These are phyloP conservation scores for Martiniozyma abietophila DNA, from an alignment of 805 yeast genomes.

Conservation along the genomic window DNA sequence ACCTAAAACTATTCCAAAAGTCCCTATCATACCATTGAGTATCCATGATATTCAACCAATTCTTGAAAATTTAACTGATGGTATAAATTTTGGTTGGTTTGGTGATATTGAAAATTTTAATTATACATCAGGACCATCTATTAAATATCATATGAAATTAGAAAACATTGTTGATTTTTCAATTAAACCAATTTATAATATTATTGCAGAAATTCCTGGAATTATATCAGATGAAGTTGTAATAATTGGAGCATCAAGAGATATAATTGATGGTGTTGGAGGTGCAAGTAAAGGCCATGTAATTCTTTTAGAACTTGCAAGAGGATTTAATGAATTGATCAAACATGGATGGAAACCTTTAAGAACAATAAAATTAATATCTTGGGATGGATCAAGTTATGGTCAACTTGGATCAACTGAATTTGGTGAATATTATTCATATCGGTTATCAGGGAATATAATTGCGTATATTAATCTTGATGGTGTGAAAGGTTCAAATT, in stretches of 20 bases:
- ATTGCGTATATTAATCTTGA: slow-evolving; percentile 46
- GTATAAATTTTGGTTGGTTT: slow-evolving; percentile 28
- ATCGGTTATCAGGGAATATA: slow-evolving; percentile 31
- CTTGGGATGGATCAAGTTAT: slow-evolving; percentile 39
- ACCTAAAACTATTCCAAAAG: slow-evolving; percentile 37
- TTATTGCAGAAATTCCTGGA: slow-evolving; percentile 49
- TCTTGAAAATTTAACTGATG: slow-evolving; percentile 32
- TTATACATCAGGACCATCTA: slow-evolving; percentile 41
- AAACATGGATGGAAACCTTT: slow-evolving; percentile 37
- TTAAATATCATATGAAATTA: slow-evolving; percentile 28
- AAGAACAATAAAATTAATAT: slow-evolving; percentile 30
- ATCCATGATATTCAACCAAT: slow-evolving; percentile 34
- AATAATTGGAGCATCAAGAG: slow-evolving; percentile 48
- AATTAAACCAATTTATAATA: slow-evolving; percentile 37
- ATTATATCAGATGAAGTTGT: slow-evolving; percentile 42
- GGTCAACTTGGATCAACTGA: slow-evolving; percentile 50
- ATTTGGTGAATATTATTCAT: slow-evolving; percentile 40
- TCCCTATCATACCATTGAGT: slow-evolving; percentile 47
- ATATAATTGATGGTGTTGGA: slow-evolving; percentile 41
- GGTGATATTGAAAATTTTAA: slow-evolving; percentile 35
- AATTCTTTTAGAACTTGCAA: slow-evolving; percentile 40
- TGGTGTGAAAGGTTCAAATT: slow-evolving; percentile 43
- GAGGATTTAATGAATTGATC: slow-evolving; percentile 37
- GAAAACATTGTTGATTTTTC: slow-evolving; percentile 33
- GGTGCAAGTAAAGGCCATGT: slow-evolving; percentile 44